Percentiles rank a stretch among this genome's conserved stretches.
phyloP scores from a whole-genome alignment of 352 stramenopile genomes.

The Phytophthora meadii region DNA sequence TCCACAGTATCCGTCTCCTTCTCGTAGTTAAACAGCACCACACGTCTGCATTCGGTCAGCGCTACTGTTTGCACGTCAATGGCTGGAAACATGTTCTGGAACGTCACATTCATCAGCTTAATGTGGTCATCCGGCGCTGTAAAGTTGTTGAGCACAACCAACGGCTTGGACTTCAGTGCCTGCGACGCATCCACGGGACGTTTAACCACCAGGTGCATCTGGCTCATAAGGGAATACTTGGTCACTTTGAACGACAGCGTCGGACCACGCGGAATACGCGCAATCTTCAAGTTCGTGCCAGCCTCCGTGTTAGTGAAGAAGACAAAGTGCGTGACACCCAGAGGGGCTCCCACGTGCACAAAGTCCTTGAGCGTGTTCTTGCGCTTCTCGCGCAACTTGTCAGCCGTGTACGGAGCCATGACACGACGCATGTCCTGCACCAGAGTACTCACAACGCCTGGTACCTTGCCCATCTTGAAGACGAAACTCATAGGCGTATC shows the following conservation, averaged over 20 bases:
- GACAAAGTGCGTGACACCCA: slow-evolving; percentile 98
- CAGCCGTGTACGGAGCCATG: slow-evolving; percentile 95
- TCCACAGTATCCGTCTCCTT: slow-evolving; percentile 93
- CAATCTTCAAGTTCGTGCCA: slow-evolving; percentile 96
- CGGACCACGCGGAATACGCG: slow-evolving; percentile 92
- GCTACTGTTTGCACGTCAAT: slow-evolving; percentile 98
- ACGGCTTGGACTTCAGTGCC: slow-evolving; percentile 90
- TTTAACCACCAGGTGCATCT: slow-evolving; percentile 93
- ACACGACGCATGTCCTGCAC: slow-evolving; percentile 94
- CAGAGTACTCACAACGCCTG: slow-evolving; percentile 80
- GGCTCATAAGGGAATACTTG: slow-evolving; percentile 92
- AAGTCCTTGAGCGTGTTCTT: slow-evolving; percentile 95
- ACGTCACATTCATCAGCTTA: slow-evolving; percentile 97
- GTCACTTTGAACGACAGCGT: slow-evolving; percentile 95
- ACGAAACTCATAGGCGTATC: slow-evolving; percentile 92
- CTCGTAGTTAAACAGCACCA: slow-evolving; percentile 98
- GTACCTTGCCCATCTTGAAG: slow-evolving; percentile 91
- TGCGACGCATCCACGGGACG: slow-evolving; percentile 90
- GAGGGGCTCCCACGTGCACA: slow-evolving; percentile 85
- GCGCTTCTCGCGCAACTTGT: slow-evolving; percentile 92
- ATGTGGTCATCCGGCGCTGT: slow-evolving; percentile 88
- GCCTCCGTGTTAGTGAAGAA: slow-evolving; percentile 95
- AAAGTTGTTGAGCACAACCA: slow-evolving; percentile 99
- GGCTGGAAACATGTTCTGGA: slow-evolving; percentile 99
- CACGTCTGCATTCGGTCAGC: slow-evolving; percentile 94